Evolutionary conservation across 306 rosid genomes (phyloP).

Genomic region (Vicia sativa): DNA sequence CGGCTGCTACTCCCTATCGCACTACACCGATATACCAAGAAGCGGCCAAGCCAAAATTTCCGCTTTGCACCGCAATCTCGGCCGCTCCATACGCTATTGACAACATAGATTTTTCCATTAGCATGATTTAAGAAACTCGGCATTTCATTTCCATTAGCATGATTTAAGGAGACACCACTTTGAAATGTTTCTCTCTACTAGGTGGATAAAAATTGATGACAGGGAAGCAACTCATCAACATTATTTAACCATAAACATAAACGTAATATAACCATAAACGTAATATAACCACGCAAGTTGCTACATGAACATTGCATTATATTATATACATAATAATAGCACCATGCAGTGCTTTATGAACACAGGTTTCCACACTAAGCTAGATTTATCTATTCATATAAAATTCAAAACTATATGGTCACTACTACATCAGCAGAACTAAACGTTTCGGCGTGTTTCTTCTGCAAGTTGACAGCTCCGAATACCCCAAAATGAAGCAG

Average conservation of each 20-base stretch:
- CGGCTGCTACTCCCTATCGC: no score
- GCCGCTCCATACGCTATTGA: no score
- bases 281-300: background rate
- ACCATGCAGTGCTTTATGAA: slow-evolving; percentile 5
- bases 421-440: slow-evolving; percentile 21
- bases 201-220: no score
- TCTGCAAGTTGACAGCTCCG: slow-evolving; percentile 78
- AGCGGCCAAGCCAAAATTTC: no score
- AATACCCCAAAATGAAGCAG: slow-evolving; percentile 83
- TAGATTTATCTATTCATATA: slow-evolving; percentile 6
- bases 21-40: no score
- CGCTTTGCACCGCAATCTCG: no score
- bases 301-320: background rate
- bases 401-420: slow-evolving; percentile 21
- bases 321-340: slow-evolving; percentile 20
- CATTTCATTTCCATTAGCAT: background rate
- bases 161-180: no score
- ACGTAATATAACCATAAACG: background rate
- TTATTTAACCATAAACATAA: no score
- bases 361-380: slow-evolving; percentile 20
- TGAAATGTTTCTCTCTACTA: no score
- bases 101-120: no score
- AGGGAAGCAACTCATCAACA: no score
- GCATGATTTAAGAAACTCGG: no score
- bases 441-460: slow-evolving; percentile 37